Conservation (phyloP, 352 stramenopile genomes). For the Phytophthora uliginosa region DNA sequence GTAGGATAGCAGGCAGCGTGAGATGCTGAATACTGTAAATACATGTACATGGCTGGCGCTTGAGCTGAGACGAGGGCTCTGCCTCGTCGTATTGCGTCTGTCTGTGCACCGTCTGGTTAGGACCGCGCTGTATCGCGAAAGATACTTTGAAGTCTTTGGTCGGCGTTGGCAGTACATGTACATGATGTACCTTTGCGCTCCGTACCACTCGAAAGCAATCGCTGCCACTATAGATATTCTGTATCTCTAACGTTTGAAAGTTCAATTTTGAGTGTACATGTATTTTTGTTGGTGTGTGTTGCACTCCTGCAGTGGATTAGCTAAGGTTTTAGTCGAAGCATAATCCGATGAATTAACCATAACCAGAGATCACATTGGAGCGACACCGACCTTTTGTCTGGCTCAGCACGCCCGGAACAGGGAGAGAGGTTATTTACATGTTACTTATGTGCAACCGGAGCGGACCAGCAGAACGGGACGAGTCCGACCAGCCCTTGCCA, state of each 20-base stretch:
- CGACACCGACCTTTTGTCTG: not conserved
- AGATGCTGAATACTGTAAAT: not conserved
- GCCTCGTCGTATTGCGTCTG: not conserved
- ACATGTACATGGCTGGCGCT: not conserved
- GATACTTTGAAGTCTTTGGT: constrained; percentile 7
- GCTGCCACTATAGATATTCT: not conserved
- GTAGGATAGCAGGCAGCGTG: not conserved
- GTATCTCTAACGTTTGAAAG: too few species aligned
- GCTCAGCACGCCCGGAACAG: not conserved
- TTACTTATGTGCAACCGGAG: not conserved
- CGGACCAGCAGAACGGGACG: constrained; percentile 2
- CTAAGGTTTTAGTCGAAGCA: too few species aligned
- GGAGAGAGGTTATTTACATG: too few species aligned
- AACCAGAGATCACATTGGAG: not conserved
- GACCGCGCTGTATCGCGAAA: constrained; percentile 2
- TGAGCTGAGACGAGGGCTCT: constrained; percentile 14
- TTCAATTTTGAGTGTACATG: too few species aligned
- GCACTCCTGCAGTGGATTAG: too few species aligned
- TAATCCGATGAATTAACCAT: too few species aligned
- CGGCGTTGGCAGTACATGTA: too few species aligned
- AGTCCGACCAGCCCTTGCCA: not conserved
- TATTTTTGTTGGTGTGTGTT: too few species aligned
- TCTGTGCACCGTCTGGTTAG: constrained; percentile 26
- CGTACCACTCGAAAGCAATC: not conserved
- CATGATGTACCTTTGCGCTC: too few species aligned